Evolutionary conservation across 2,329 filamentous ascomycete genomes (phyloP), one percentile per base, ranked within the genome.

Genomic region (Penicillium sp.): DNA sequence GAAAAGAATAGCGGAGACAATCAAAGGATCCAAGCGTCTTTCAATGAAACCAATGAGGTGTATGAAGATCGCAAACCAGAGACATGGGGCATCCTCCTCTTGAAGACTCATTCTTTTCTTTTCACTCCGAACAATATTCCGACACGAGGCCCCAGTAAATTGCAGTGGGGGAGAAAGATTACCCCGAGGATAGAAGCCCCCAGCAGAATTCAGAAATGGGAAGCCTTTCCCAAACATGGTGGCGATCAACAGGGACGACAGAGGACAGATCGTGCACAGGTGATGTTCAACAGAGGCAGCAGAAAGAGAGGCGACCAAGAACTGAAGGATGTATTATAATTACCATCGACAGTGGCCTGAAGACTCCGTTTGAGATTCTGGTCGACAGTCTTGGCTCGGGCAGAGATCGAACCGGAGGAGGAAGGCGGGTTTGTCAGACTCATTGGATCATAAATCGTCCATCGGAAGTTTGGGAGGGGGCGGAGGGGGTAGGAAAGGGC

Each of bases 291-390:
- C 40, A 57, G 51, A 61, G 48, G 48, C 48, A 62, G 43, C 42
- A 55, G 37, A 25, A 65, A 40, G 43, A 62, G 42, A 49, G 58
- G 52, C 58, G 63, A 60, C 52, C 42, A 62, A 61, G 56, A 55
- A 63, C 28, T 55, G 49, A 60, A 54, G 57, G 62, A 62, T 58
- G 60, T 64, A 48, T 58, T 63, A 61, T 65, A 72, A 74, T 79
- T 79, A 81, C 79, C 79, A 73, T 81, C 79, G 66, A 54, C 52
- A 22, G 79, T 77, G 68, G 75, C 72, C 71, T 80, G 78, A 57
- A 79, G 71, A 64, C 69, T 76, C 69, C 78, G 76, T 71, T 80
- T 81, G 65, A 77, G 68, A 60, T 70, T 73, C 65, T 75, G 71
- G 65, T 70, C 70, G 58, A 71, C 69, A 53, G 74, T 70, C 70